Percentiles rank a stretch among this genome's conserved stretches.
phyloP scores from a whole-genome alignment of 768 basidiomycete genomes.

The Polyporus arcularius region DNA sequence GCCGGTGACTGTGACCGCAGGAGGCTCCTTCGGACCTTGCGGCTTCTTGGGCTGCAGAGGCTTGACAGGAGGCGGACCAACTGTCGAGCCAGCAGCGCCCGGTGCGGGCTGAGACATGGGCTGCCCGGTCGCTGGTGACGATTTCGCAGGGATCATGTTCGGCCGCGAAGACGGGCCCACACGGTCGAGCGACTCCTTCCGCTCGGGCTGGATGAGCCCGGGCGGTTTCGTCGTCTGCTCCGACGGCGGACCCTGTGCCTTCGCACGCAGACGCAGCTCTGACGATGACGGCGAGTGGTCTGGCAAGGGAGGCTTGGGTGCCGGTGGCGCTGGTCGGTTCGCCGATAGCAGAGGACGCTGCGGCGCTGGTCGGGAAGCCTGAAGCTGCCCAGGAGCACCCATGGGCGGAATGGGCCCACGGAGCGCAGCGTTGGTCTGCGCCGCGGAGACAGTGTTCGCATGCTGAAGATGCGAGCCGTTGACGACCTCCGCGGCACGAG shows the following conservation, averaged over 20 bases:
- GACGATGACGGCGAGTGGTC: constrained; percentile 63
- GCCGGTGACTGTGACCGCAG: constrained; percentile 51
- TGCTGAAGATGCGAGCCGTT: constrained; percentile 52
- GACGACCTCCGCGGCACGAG: constrained; percentile 64
- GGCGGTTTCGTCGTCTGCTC: constrained; percentile 34
- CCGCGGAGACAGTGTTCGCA: constrained; percentile 42
- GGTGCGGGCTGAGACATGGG: constrained; percentile 47
- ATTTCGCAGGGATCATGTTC: constrained; percentile 47
- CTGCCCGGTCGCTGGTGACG: constrained; percentile 41
- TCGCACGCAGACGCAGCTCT: constrained; percentile 65
- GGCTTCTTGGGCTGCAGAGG: constrained; percentile 81
- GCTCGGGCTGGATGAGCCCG: constrained; percentile 37
- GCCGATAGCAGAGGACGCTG: constrained; percentile 64
- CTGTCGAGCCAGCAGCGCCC: constrained; percentile 48
- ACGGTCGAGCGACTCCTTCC: constrained; percentile 51
- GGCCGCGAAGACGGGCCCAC: constrained; percentile 32
- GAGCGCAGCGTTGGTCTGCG: constrained; percentile 25
- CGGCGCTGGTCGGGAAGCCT: constrained; percentile 67
- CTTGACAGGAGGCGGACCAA: constrained; percentile 64
- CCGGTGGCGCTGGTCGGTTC: constrained; percentile 54
- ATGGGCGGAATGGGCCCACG: constrained; percentile 32
- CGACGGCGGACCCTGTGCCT: constrained; percentile 53
- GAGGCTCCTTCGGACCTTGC: constrained; percentile 24
- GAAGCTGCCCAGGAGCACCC: constrained; percentile 40
- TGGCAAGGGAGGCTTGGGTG: constrained; percentile 42